phyloP scores from a whole-genome alignment of 2,329 filamentous ascomycete species.

The Colletotrichum gigasporum region DNA sequence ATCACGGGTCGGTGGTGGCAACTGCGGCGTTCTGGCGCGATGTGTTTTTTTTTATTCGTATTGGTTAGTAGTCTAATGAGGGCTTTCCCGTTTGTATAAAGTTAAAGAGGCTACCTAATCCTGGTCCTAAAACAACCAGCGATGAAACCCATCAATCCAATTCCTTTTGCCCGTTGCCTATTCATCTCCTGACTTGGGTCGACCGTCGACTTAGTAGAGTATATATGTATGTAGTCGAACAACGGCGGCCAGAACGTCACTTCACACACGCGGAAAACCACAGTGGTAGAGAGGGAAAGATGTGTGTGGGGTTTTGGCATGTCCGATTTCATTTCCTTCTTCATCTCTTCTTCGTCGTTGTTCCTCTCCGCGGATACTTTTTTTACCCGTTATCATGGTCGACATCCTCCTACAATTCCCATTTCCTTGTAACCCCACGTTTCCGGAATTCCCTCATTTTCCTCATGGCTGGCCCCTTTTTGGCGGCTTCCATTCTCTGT shows the following conservation, averaged over 20 bases:
- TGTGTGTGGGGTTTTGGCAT: background rate
- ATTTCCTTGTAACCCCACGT: background rate
- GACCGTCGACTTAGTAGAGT: too few species aligned
- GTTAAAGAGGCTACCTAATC: background rate
- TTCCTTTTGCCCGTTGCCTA: too few species aligned
- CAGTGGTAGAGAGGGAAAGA: too few species aligned
- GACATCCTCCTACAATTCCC: slow-evolving; percentile 28
- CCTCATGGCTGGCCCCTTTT: background rate
- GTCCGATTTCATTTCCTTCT: slow-evolving; percentile 29
- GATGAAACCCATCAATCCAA: too few species aligned
- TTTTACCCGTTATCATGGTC: background rate
- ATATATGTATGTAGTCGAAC: too few species aligned
- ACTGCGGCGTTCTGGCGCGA: slow-evolving; percentile 19
- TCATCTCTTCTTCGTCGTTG: slow-evolving; percentile 13
- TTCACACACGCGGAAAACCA: too few species aligned
- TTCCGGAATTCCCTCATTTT: slow-evolving; percentile 11
- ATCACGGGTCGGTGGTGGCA: slow-evolving; percentile 15
- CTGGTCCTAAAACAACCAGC: background rate
- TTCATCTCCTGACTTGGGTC: too few species aligned
- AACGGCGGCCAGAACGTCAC: too few species aligned
- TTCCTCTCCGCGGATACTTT: background rate
- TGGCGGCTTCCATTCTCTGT: background rate
- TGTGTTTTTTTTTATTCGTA: background rate
- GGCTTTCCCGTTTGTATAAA: slow-evolving; percentile 12
- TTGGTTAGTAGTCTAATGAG: background rate